Evolutionary conservation across 495 filamentous ascomycete genomes (phyloP), one percentile per base, ranked within the genome.

Genomic region (Aspergillus baeticus): DNA sequence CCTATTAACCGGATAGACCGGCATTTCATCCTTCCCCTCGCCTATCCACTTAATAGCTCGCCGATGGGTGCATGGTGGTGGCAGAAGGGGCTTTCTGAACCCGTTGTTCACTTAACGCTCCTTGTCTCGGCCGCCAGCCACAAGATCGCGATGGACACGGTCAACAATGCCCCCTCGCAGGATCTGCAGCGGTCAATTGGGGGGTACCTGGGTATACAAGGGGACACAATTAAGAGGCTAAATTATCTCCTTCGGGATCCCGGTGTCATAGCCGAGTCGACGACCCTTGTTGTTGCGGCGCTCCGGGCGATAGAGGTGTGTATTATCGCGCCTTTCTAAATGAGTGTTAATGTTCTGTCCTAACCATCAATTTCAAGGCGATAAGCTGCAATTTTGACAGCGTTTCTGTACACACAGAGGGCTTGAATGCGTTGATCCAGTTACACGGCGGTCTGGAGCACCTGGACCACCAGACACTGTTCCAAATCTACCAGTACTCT

Each of bases 1-100:
- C n/a, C n/a, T n/a, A n/a, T n/a, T 41, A 39, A 54, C 14, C 11
- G 11, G 15, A n/a, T 42, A 54, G 51, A 44, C 23, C 51, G 51
- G 8, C 34, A 43, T 26, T 44, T 43, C 14, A 54, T 38, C 10
- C 43, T 54, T 15, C 51, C 26, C 4, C 10, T 11, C 18, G n/a
- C 51, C 1, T 54, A 54, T 15, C 51, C 51, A 4, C 51, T 54
- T 14, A 38, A 54, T 22, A 23, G 4, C 21, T 31, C 51, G 4
- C 51, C 38, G 0, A 54, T 54, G 51, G 21, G 10, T 20, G n/a
- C 44, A 8, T 54, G 51, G 51, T 54, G 51, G 51, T 54, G 51
- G 51, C 51, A 54, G 29, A 29, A 54, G 23, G 51, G 23, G 8
- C 21, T 54, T 18, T 34, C 51, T 13, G 22, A 54, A 22, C 51